These are phyloP conservation scores for Helianthus tuberosus DNA, from an alignment of 129 eudicot species.

Conservation along the genomic window DNA sequence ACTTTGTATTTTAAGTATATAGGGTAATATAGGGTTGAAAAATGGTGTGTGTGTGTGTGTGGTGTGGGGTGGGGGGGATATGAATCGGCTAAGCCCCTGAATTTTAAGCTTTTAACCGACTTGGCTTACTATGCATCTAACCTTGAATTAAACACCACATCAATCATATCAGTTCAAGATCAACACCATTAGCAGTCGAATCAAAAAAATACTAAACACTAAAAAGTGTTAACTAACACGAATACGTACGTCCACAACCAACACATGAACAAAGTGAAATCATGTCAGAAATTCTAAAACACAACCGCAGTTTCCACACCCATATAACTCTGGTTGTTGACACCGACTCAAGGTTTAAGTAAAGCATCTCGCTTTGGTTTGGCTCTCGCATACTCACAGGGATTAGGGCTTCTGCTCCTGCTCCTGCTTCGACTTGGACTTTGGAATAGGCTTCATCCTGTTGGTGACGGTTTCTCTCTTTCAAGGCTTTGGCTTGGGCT, in stretches of 20 bases:
- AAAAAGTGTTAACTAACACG: background rate
- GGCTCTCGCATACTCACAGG: constrained; percentile 1
- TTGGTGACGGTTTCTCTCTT: constrained; percentile 12
- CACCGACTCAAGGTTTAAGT: constrained; percentile 14
- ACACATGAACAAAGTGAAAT: constrained; percentile 1
- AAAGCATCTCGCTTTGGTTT: constrained; percentile 24
- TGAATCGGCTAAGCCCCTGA: too few species aligned
- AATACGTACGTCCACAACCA: background rate
- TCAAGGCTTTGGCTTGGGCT: background rate
- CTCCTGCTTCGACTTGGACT: constrained; percentile 15
- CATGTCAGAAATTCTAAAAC: background rate
- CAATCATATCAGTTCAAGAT: background rate
- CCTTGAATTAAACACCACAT: too few species aligned
- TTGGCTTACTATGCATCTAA: too few species aligned
- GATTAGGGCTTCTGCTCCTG: constrained; percentile 20
- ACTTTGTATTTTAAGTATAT: too few species aligned
- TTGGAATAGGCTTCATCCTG: background rate
- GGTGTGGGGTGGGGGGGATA: too few species aligned
- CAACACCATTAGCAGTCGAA: background rate
- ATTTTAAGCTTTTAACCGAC: too few species aligned
- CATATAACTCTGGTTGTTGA: background rate
- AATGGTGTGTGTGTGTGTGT: too few species aligned
- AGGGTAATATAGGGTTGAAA: too few species aligned
- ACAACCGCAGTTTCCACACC: background rate
- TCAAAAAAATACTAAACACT: too few species aligned